Evolutionary conservation across 257 asterid genomes (phyloP), one percentile per base, ranked within the genome.

Genomic region (Mentha longifolia): DNA sequence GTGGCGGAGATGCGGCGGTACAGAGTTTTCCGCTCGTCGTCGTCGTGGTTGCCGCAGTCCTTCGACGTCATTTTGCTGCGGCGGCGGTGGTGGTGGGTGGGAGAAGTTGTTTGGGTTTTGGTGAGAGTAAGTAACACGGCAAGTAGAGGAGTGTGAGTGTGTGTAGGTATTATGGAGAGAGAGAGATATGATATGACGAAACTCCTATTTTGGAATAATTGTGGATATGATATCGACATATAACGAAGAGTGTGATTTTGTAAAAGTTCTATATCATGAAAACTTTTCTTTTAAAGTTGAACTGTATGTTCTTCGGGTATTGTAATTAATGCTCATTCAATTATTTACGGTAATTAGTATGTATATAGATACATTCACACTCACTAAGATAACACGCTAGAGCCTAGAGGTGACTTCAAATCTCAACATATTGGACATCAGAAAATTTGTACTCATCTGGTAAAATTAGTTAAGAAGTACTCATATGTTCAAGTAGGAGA

Each of bases 21-120:
- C 69, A 82, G 79, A 62, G 60, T 76, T 17, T 45, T 77, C 47
- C 75, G 74, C 62, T 64, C 41, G 35, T 86, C 72, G 41, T 86
- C 74, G 35, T 70, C 59, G 71, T 77, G 84, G 90, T 84, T 85
- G 70, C 86, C 81, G 68, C 95, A 92, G 41, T 87, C 89, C 61
- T 87, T 84, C 7, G 62, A 80, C 57, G 81, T 43, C 95, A 87
- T 87, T 30, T 46, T 16, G 75, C 22, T 8, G 39, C 39, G 9
- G 39, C 6, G 37, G 37, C 5, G 37, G 37, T 5, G 39, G 39
- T 7, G 39, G 39, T 35, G 39, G 70, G 62, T 15, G 63, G 67
- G n/a, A 75, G 76, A 25, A 13, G 19, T 58, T 9, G n/a, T 22
- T 31, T 9, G 6, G 62, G 6, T 59, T 31, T 59, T 46, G 65